Conservation (phyloP, 2,329 filamentous ascomycete species). For the Corynespora cassiicola region DNA sequence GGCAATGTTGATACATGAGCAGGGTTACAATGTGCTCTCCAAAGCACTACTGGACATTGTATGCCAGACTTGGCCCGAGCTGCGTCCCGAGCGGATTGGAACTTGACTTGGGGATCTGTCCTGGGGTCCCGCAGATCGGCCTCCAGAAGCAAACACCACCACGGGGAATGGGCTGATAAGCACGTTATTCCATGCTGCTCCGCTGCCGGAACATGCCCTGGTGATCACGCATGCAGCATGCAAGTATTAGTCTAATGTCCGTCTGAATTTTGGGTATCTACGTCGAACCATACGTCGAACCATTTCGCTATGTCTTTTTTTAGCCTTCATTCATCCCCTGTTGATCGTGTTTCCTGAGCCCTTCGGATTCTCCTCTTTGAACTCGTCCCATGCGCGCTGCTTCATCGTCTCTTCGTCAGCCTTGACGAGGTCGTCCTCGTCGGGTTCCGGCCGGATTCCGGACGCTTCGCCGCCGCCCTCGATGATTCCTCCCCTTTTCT, state of each 20-base stretch:
- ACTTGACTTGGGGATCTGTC: no score
- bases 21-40: conserved; percentile 37
- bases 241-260: no score
- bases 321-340: conserved; percentile 60
- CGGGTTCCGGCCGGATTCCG: conserved; percentile 70
- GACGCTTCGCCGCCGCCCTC: conserved; percentile 86
- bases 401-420: conserved; percentile 92
- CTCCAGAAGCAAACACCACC: no score
- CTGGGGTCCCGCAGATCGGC: no score
- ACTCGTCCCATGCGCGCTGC: conserved; percentile 94
- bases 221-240: no score
- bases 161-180: no score
- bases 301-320: no score
- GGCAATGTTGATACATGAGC: background rate
- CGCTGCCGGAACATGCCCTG: no score
- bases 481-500: conserved; percentile 82
- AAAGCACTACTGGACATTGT: conserved; percentile 27
- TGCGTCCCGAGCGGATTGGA: conserved; percentile 27
- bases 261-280: no score
- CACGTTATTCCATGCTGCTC: no score
- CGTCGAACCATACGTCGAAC: no score
- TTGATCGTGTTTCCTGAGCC: conserved; percentile 85
- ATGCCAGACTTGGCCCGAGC: conserved; percentile 36
- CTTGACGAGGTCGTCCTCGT: conserved; percentile 90
- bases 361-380: conserved; percentile 84